Percentiles rank a stretch among this genome's conserved stretches.
Evolutionary conservation across 2,329 filamentous ascomycete genomes (phyloP).

Genomic region (Ophiocordyceps camponoti-floridani): DNA sequence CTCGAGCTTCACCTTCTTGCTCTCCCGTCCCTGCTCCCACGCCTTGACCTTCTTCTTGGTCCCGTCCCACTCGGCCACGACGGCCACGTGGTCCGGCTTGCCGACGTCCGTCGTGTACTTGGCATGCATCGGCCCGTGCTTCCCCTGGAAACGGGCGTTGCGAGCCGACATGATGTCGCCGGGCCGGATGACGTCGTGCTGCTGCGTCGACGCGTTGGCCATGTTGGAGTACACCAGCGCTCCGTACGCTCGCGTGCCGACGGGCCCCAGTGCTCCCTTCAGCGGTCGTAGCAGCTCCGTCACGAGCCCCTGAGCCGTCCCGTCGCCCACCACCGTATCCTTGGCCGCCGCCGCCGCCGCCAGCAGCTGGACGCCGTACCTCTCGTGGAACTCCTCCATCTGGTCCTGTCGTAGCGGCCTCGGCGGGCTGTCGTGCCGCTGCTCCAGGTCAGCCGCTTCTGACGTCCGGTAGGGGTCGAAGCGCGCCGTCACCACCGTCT

Average conservation of each 20-base stretch:
- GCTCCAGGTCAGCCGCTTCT: constrained; percentile 55
- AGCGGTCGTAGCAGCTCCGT: constrained; percentile 60
- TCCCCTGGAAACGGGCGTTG: constrained; percentile 87
- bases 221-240: constrained; percentile 88
- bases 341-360: constrained; percentile 55
- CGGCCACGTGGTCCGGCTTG: constrained; percentile 71
- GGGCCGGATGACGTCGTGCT: constrained; percentile 80
- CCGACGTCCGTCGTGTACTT: constrained; percentile 85
- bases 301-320: constrained; percentile 61
- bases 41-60: constrained; percentile 94
- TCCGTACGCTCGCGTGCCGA: constrained; percentile 81
- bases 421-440: constrained; percentile 74
- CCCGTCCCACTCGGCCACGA: constrained; percentile 94
- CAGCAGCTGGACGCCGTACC: constrained; percentile 63
- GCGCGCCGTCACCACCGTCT: constrained; percentile 68
- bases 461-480: constrained; percentile 60
- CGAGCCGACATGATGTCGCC: constrained; percentile 88
- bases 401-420: constrained; percentile 76
- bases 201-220: constrained; percentile 78
- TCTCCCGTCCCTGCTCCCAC: constrained; percentile 91
- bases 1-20: constrained; percentile 82
- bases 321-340: constrained; percentile 68
- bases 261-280: constrained; percentile 56
- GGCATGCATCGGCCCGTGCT: constrained; percentile 85
- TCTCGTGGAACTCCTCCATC: constrained; percentile 68